Evolutionary conservation across 441 rosid species (phyloP).

Genomic region (Populus hybrid): DNA sequence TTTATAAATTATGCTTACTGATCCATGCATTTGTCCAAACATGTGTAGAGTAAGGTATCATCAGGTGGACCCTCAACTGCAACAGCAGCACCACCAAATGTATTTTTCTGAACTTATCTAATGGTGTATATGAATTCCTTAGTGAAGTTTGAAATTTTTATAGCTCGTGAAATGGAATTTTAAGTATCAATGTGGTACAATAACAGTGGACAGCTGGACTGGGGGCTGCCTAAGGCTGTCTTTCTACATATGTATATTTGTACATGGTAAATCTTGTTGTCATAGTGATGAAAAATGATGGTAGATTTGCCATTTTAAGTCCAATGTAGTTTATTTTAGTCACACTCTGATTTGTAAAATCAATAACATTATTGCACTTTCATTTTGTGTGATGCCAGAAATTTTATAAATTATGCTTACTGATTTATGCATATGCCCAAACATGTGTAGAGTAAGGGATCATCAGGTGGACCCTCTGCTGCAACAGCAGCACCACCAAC

Average conservation of each 20-base stretch:
- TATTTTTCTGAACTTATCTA: not conserved
- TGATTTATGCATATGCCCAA: conserved; percentile 9
- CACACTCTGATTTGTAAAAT: not conserved
- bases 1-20: not conserved
- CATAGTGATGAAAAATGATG: not conserved
- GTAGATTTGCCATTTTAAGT: not conserved
- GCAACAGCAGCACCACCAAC: conserved; percentile 41
- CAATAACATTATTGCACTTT: not conserved
- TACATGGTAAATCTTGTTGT: not conserved
- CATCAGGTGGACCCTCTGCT: conserved; percentile 53
- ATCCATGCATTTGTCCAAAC: conserved; percentile 7
- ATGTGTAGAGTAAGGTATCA: conserved; percentile 51
- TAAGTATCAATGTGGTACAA: not conserved
- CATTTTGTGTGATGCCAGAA: not conserved
- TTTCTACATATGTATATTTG: too few relatives aligned
- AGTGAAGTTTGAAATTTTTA: not conserved
- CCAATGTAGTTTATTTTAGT: not conserved
- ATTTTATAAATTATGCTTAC: not conserved
- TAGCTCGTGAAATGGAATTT: not conserved
- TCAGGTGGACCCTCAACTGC: conserved; percentile 54
- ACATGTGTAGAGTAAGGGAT: conserved; percentile 46
- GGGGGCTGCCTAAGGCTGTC: not conserved
- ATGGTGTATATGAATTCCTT: not conserved
- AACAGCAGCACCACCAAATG: conserved; percentile 35
- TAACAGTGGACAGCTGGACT: not conserved